Evolutionary conservation across 2,329 filamentous ascomycete genomes (phyloP).

Genomic region (Chalara sp.): DNA sequence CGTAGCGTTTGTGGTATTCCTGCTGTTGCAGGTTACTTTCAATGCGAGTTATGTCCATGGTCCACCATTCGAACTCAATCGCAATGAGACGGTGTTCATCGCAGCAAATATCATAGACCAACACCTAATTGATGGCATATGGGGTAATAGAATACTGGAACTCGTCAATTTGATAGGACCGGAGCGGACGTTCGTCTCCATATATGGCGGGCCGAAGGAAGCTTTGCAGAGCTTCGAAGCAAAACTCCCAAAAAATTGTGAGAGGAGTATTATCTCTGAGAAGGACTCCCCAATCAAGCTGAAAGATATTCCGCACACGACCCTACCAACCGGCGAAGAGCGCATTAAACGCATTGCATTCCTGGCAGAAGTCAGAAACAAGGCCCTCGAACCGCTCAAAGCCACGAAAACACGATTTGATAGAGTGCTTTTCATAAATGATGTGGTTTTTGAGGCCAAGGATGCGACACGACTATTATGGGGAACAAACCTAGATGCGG

Average conservation of each 20-base stretch:
- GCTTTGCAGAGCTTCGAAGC: conserved; percentile 48
- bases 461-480: conserved; percentile 56
- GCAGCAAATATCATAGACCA: conserved; percentile 67
- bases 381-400: conserved; percentile 57
- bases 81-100: conserved; percentile 64
- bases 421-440: conserved; percentile 60
- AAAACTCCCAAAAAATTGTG: conserved; percentile 34
- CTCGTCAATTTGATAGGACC: conserved; percentile 60
- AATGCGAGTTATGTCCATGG: conserved; percentile 37
- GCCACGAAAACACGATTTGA: conserved; percentile 39
- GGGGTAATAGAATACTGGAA: conserved; percentile 54
- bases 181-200: conserved; percentile 62
- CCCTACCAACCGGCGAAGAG: conserved; percentile 52
- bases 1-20: conserved; percentile 13
- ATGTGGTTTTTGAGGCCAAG: conserved; percentile 46
- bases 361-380: conserved; percentile 66
- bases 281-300: conserved; percentile 45
- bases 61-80: conserved; percentile 34
- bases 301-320: conserved; percentile 49
- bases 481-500: conserved; percentile 45
- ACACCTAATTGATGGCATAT: conserved; percentile 52
- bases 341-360: conserved; percentile 70
- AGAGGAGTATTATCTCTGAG: conserved; percentile 50
- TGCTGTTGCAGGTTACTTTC: conserved; percentile 23
- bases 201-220: conserved; percentile 56